Evolutionary conservation across 2,329 filamentous ascomycete species (phyloP).

Genomic region (Teratosphaeria destructans): DNA sequence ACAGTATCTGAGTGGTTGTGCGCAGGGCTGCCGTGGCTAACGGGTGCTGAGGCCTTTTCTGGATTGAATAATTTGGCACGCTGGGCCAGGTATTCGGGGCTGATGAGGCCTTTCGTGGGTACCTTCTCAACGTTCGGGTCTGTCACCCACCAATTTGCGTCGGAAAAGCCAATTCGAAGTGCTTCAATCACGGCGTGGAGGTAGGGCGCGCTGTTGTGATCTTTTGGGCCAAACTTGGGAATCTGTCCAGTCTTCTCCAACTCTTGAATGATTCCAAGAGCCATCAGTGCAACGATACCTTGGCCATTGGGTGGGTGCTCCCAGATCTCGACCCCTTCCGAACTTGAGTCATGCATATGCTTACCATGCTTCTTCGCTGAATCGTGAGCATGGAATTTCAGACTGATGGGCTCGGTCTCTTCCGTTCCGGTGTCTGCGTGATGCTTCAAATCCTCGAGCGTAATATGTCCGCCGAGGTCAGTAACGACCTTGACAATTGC

Average conservation of each 20-base stretch:
- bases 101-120: conserved; percentile 60
- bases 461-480: conserved; percentile 66
- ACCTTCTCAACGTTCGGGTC: conserved; percentile 66
- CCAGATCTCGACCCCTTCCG: conserved; percentile 69
- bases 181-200: conserved; percentile 82
- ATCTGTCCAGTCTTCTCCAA: conserved; percentile 69
- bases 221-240: conserved; percentile 53
- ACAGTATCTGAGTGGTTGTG: conserved; percentile 84
- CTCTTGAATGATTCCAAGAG: conserved; percentile 80
- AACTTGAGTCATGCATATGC: conserved; percentile 34
- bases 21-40: conserved; percentile 71
- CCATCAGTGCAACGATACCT: conserved; percentile 89
- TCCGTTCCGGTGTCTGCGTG: conserved; percentile 67
- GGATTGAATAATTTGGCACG: conserved; percentile 54
- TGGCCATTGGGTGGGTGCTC: conserved; percentile 96
- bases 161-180: conserved; percentile 80
- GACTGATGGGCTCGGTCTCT: conserved; percentile 71
- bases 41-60: conserved; percentile 39
- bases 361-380: conserved; percentile 42
- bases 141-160: conserved; percentile 80
- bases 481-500: conserved; percentile 68
- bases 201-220: conserved; percentile 67
- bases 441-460: conserved; percentile 67
- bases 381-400: conserved; percentile 46
- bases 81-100: conserved; percentile 61